Conservation (phyloP, 1,284 basidiomycete species). For the Naganishia albida region DNA sequence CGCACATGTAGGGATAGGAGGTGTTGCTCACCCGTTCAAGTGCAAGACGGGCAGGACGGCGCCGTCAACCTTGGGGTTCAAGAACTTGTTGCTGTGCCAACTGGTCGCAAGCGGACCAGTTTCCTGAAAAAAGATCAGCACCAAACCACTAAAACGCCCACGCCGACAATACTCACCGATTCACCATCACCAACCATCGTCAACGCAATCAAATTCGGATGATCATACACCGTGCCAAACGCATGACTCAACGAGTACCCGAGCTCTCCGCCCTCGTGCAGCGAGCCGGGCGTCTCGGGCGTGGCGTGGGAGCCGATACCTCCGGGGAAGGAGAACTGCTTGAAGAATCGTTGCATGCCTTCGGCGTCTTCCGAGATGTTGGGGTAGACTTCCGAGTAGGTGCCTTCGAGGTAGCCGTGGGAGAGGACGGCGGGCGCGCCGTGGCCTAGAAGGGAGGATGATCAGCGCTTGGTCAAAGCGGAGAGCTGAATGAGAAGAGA, state of each 20-base stretch:
- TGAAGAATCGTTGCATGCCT: conserved; percentile 60
- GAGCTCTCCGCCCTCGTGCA: conserved; percentile 80
- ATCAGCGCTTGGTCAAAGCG: not conserved
- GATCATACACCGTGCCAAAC: conserved; percentile 78
- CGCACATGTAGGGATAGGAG: not conserved
- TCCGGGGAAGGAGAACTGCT: conserved; percentile 51
- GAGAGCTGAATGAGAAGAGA: too few relatives aligned
- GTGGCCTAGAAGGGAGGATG: conserved; percentile 58
- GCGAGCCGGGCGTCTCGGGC: conserved; percentile 69
- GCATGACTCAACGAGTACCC: conserved; percentile 77
- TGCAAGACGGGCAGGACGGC: conserved; percentile 36
- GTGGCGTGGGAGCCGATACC: conserved; percentile 55
- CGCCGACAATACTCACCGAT: conserved; percentile 43
- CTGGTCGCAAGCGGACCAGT: conserved; percentile 34
- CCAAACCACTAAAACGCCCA: not conserved
- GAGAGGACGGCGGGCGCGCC: conserved; percentile 78
- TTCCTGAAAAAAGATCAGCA: conserved; percentile 13
- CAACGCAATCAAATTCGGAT: conserved; percentile 72
- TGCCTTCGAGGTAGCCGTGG: conserved; percentile 76
- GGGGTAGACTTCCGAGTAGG: conserved; percentile 68
- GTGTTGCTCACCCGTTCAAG: conserved; percentile 32
- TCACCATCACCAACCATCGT: conserved; percentile 83
- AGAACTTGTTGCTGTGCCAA: conserved; percentile 35
- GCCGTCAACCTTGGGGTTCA: conserved; percentile 34
- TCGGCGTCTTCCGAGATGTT: conserved; percentile 63